Base-by-base conservation (phyloP, 805 yeast genomes). In the Pichia paraexigua region DNA sequence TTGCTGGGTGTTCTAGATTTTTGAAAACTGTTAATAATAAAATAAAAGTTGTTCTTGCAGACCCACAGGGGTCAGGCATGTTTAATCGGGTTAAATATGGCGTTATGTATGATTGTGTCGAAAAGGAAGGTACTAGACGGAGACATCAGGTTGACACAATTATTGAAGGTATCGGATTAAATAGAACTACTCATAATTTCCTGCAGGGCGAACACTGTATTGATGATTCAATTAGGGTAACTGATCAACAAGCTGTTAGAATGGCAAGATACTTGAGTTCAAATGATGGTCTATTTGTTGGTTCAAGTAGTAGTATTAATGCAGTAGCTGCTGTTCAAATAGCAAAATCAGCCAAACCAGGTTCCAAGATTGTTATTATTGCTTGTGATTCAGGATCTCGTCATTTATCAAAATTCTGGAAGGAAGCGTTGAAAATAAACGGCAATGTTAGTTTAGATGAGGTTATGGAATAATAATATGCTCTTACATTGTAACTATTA, bases 91-190 rank as follows among this genome's bases (percentile, higher is more conserved):
- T 92, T 48, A 87, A 87, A 60, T 81, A 71, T 61, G 98, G 97
- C 1, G 98, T 92, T 3, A 90, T 94, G 97, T 92, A 88, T 65
- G 96, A 91, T 60, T 57, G 74, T 2, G 90, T 80, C 9, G 99
- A 92, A 66, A 83, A 78, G 57, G 99, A 92, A 69, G 99, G 99
- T 1, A 87, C 94, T 0, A 74, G 98, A 59, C 76, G 97, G 63
- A 73, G 99, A 58, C 98, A 94, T 66, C 99, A 92, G 68, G 98
- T 92, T 2, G 99, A 92, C 66, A 94, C 98, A 0, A 63, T 91
- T 2, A 83, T 92, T 3, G 99, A 92, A 67, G 99, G 99, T 0
- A 85, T 92, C 28, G 99, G 99, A 0, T 69, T 92, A 52, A 94
- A 89, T 60, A 73, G 99, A 56, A 71, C 94, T 25, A 92, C 99